These are phyloP conservation scores for Populus trichocarpa DNA, from an alignment of 441 rosid species.

Conservation along the genomic window DNA sequence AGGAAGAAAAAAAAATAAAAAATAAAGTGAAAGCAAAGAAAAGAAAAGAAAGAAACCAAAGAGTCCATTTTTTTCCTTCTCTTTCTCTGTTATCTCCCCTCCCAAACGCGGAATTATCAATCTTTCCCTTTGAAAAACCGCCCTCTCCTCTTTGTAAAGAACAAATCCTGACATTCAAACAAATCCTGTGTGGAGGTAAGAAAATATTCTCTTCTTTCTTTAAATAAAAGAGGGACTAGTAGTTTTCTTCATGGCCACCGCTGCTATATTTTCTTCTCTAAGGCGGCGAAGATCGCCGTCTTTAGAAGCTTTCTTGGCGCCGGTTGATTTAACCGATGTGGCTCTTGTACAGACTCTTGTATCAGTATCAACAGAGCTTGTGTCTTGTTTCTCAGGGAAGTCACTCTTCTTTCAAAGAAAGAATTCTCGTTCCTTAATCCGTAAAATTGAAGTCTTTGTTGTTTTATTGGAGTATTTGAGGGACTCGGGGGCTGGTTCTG, in stretches of 20 bases:
- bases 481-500: conserved; percentile 39
- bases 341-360: conserved; percentile 66
- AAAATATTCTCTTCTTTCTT: conserved; percentile 6
- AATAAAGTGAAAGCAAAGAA: no score
- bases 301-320: conserved; percentile 70
- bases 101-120: conserved; percentile 35
- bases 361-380: conserved; percentile 53
- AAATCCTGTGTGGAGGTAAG: neutral
- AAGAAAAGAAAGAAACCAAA: neutral
- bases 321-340: conserved; percentile 70
- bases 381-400: conserved; percentile 41
- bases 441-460: conserved; percentile 61
- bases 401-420: conserved; percentile 52
- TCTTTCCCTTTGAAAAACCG: conserved; percentile 1
- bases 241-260: conserved; percentile 52
- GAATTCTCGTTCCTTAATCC: conserved; percentile 69
- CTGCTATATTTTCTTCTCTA: conserved; percentile 77
- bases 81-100: neutral
- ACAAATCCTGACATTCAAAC: neutral
- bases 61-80: conserved; percentile 4
- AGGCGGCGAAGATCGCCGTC: conserved; percentile 74
- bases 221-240: neutral
- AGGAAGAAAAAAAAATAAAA: no score
- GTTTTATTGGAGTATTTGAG: conserved; percentile 56
- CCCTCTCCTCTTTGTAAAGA: neutral